A percentile compares a stretch with the other conserved stretches of the same genome.
Conservation (phyloP, 108 stramenopile genomes). For the Fragilariopsis cylindrus region DNA sequence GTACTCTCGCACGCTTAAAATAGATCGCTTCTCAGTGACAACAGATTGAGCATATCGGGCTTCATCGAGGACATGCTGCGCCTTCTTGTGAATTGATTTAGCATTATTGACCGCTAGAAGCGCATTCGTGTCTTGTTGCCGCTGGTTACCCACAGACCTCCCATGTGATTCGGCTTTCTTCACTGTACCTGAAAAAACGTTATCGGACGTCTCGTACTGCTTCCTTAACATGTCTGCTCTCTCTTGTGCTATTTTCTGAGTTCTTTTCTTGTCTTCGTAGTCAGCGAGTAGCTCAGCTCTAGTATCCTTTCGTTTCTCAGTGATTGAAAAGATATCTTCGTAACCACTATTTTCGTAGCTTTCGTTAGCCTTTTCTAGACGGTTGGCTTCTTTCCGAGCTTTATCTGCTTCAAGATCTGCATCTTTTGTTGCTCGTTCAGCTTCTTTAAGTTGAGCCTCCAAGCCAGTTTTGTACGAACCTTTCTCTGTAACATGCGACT, state of each 20-base stretch:
- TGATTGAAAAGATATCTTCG: slow-evolving; percentile 17
- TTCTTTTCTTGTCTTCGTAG: slow-evolving; percentile 53
- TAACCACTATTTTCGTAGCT: slow-evolving; percentile 12
- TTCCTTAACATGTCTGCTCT: slow-evolving; percentile 53
- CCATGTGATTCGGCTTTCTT: slow-evolving; percentile 52
- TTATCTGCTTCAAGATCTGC: slow-evolving; percentile 50
- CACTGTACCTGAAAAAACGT: slow-evolving; percentile 47
- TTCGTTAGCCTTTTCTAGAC: slow-evolving; percentile 36
- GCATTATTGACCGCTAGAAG: slow-evolving; percentile 63
- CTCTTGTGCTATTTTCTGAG: slow-evolving; percentile 47
- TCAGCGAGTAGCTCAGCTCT: slow-evolving; percentile 37
- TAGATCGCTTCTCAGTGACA: slow-evolving; percentile 49
- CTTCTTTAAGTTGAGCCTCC: slow-evolving; percentile 67
- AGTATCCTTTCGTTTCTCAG: slow-evolving; percentile 36
- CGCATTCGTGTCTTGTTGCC: slow-evolving; percentile 55
- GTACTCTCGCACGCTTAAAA: slow-evolving; percentile 64
- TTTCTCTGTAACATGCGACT: slow-evolving; percentile 51
- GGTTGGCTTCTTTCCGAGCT: slow-evolving; percentile 54
- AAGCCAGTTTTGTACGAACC: slow-evolving; percentile 54
- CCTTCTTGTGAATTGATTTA: slow-evolving; percentile 35
- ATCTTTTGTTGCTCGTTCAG: slow-evolving; percentile 61
- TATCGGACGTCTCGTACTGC: slow-evolving; percentile 50
- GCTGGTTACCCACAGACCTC: slow-evolving; percentile 35
- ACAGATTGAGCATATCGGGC: slow-evolving; percentile 38
- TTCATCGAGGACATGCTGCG: slow-evolving; percentile 35